phyloP scores from a whole-genome alignment of 169 alveolate genomes.

The Theileria luwenshuni region DNA sequence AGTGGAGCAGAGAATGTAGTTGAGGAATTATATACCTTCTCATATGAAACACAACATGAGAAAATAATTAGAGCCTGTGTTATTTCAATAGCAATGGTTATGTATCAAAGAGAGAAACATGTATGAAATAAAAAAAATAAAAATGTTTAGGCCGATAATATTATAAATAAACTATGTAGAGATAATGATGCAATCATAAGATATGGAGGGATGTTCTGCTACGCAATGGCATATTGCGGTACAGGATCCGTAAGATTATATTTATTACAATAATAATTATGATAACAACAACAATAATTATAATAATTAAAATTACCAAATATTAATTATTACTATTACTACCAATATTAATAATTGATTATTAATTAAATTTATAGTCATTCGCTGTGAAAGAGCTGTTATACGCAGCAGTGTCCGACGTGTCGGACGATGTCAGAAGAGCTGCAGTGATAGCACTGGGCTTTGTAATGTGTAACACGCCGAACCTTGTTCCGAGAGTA shows the following conservation, averaged over 20 bases:
- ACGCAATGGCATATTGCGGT: conserved; percentile 98
- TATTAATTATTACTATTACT: not conserved
- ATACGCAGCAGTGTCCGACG: conserved; percentile 96
- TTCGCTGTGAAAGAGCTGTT: conserved; percentile 91
- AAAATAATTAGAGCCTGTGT: conserved; percentile 96
- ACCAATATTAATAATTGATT: too few species aligned
- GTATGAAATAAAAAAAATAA: not conserved
- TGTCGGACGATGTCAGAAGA: conserved; percentile 97
- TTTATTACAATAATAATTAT: not conserved
- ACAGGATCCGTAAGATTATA: conserved; percentile 69
- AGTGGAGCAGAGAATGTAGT: conserved; percentile 86
- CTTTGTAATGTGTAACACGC: conserved; percentile 84
- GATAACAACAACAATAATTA: conserved; percentile 6
- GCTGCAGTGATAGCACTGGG: conserved; percentile 98
- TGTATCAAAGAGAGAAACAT: conserved; percentile 91
- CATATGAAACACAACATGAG: conserved; percentile 97
- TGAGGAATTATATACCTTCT: conserved; percentile 89
- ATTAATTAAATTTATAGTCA: conserved; percentile 20
- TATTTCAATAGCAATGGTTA: conserved; percentile 91
- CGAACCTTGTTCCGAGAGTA: conserved; percentile 88
- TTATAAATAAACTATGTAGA: conserved; percentile 84
- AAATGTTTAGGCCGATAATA: conserved; percentile 82
- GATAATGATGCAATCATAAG: conserved; percentile 95
- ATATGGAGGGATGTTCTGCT: conserved; percentile 96
- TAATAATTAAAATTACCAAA: conserved; percentile 20